These are phyloP conservation scores for Tephrocybe sp. DNA, from an alignment of 768 basidiomycete species.

Conservation along the genomic window DNA sequence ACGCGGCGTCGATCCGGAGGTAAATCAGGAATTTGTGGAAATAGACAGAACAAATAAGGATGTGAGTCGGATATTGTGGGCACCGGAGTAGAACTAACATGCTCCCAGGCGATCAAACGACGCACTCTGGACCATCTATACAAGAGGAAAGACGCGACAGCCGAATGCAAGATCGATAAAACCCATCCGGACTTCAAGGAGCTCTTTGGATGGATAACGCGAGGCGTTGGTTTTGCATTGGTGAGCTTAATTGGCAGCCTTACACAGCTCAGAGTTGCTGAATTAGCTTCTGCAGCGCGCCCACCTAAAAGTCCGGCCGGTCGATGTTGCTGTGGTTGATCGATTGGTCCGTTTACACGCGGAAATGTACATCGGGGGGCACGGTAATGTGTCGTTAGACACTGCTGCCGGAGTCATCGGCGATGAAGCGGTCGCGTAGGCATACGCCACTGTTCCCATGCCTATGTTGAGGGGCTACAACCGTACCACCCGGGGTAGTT, in stretches of 20 bases:
- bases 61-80: no score
- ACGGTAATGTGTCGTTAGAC: constrained; percentile 9
- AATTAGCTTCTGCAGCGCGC: constrained; percentile 34
- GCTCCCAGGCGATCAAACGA: constrained; percentile 44
- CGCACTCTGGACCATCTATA: constrained; percentile 39
- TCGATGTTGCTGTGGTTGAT: constrained; percentile 36
- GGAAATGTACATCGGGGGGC: constrained; percentile 44
- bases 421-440: not conserved
- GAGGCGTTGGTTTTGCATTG: constrained; percentile 52
- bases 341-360: constrained; percentile 42
- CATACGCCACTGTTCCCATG: constrained; percentile 4
- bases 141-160: constrained; percentile 36
- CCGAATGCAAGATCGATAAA: constrained; percentile 33
- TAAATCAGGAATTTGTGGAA: constrained; percentile 20
- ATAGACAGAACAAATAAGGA: constrained; percentile 64
- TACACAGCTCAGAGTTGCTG: not conserved
- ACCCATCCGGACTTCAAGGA: constrained; percentile 53
- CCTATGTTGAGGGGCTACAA: not conserved
- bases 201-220: constrained; percentile 43
- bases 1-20: constrained; percentile 21
- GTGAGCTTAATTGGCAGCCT: constrained; percentile 26
- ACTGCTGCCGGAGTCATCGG: not conserved
- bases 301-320: constrained; percentile 36
- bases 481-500: not conserved
- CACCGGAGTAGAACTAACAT: no score